Conservation (phyloP, 805 yeast species). For the Helenozyma baotianmanensis region DNA sequence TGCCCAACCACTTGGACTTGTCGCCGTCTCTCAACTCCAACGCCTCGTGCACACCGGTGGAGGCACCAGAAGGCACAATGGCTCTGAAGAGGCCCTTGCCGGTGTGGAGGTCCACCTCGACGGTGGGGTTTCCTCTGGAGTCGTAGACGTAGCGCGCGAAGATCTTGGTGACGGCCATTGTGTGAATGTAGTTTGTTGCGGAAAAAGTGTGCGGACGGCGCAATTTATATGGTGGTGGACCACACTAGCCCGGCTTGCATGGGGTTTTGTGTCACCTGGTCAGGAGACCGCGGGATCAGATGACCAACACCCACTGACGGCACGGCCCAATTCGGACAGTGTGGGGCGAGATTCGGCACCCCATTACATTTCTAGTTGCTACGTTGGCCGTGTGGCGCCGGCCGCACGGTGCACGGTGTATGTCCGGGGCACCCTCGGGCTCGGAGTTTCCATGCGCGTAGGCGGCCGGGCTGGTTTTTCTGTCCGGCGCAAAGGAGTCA, state of each 20-base stretch:
- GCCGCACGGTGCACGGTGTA: too few relatives aligned
- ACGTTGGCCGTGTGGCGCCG: too few relatives aligned
- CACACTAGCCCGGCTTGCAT: conserved; percentile 19
- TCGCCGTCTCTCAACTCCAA: conserved; percentile 97
- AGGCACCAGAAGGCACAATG: conserved; percentile 99
- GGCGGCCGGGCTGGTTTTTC: too few relatives aligned
- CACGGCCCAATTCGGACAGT: neutral
- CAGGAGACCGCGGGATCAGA: neutral
- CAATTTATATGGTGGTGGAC: conserved; percentile 17
- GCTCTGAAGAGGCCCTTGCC: conserved; percentile 92
- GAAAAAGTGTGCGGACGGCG: conserved; percentile 10
- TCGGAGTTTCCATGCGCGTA: conserved; percentile 17
- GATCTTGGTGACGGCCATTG: conserved; percentile 82
- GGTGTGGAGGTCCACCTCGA: conserved; percentile 95
- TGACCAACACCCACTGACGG: neutral
- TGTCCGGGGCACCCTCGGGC: conserved; percentile 9
- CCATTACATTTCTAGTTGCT: too few relatives aligned
- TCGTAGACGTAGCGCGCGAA: conserved; percentile 97
- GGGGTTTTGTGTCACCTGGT: conserved; percentile 2
- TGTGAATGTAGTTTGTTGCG: conserved; percentile 11
- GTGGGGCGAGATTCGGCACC: too few relatives aligned
- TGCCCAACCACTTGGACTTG: conserved; percentile 96
- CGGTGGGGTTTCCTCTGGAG: conserved; percentile 99
- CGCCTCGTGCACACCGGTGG: conserved; percentile 99
- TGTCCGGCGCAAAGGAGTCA: conserved; percentile 3